Base-by-base conservation (phyloP, 805 yeast genomes). In the Candida taoyuanica region DNA sequence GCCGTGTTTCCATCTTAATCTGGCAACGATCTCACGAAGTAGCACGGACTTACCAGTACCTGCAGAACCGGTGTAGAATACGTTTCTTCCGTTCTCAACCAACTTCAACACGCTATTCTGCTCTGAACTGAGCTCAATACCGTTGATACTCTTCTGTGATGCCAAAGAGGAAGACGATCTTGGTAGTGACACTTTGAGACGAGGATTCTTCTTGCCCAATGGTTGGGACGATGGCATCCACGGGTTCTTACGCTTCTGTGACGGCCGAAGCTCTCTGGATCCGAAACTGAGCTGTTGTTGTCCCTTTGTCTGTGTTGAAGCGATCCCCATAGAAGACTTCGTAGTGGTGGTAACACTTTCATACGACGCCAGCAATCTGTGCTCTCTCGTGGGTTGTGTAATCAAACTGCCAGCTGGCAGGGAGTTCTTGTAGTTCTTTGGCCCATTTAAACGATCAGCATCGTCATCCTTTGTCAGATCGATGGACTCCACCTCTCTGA, bases 21-120 rank as follows among this genome's bases (percentile, higher is more conserved):
- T 67, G 15, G 63, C 55, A 16, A 93, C 87, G 19, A 93, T 64
- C 28, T 79, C 76, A 35, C 77, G 62, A 18, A 85, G 59, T 5
- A 85, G 71, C 16, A 78, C 78, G 2, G 94, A 83, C 56, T 85
- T 85, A 63, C 95, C 95, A 1, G 95, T 85, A 61, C 95, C 95
- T 0, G 94, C 94, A 44, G 85, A 74, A 39, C 95, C 95, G 0
- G 94, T 84, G 52, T 78, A 84, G 48, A 85, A 85, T 1, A 85
- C 68, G 45, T 73, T 82, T 31, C 63, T 52, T 17, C 70, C 69
- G 13, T 67, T 59, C 6, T 81, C 67, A 7, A 79, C 78, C 11
- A 70, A 55, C 17, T 71, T 65, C 7, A 83, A 47, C 6, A 85
- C 78, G 17, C 53, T 52, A 37, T 61, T 56, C 58, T 78, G 85